Conservation (phyloP, 2,329 filamentous ascomycete species). For the Fusarium annulatum region DNA sequence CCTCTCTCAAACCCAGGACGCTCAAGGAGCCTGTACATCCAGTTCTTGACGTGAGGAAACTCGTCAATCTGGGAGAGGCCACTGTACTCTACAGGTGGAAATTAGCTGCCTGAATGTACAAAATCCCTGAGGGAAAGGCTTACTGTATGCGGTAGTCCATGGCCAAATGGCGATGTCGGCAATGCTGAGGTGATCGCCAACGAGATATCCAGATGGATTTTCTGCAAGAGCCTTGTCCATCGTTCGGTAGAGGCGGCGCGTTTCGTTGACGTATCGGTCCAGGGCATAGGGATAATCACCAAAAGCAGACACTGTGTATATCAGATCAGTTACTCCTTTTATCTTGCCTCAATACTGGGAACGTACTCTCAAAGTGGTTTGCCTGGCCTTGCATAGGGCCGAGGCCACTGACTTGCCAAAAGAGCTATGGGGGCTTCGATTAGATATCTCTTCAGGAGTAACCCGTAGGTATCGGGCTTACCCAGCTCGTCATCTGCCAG, state of each 20-base stretch:
- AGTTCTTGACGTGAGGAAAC: conserved; percentile 79
- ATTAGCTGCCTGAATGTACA: background rate
- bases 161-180: conserved; percentile 85
- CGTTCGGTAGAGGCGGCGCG: conserved; percentile 81
- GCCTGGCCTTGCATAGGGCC: conserved; percentile 85
- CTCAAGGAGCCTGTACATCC: conserved; percentile 76
- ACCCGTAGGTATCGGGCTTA: conserved; percentile 43
- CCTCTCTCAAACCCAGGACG: conserved; percentile 81
- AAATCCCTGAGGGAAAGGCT: conserved; percentile 9
- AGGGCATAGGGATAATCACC: conserved; percentile 85
- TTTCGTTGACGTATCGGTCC: conserved; percentile 84
- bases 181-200: conserved; percentile 75
- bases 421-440: conserved; percentile 54
- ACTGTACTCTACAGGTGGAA: conserved; percentile 40
- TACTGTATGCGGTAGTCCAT: conserved; percentile 71
- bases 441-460: background rate
- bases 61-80: conserved; percentile 68
- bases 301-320: conserved; percentile 73
- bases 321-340: background rate
- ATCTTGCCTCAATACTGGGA: background rate
- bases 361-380: conserved; percentile 79
- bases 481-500: conserved; percentile 84
- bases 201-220: conserved; percentile 66
- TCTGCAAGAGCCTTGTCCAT: conserved; percentile 76
- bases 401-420: conserved; percentile 81